Percentiles rank a stretch among this genome's conserved stretches.
phyloP scores from a whole-genome alignment of 1,284 basidiomycete genomes.

The Wallemia hederae region DNA sequence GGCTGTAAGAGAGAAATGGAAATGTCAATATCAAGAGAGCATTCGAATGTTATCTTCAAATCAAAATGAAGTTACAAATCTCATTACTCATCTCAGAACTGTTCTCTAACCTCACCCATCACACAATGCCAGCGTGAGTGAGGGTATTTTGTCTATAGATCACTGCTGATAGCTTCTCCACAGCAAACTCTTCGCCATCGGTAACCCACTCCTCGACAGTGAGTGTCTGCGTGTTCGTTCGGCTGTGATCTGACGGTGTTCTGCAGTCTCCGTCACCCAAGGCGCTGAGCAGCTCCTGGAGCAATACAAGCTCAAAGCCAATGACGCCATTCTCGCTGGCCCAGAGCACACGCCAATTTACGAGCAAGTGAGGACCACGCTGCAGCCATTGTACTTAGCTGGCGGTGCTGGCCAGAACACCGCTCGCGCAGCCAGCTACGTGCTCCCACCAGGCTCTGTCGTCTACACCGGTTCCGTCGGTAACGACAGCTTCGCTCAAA shows the following conservation, averaged over 20 bases:
- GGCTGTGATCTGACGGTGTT: background rate
- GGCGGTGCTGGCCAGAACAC: conserved; percentile 93
- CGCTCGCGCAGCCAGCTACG: conserved; percentile 84
- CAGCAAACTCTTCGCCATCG: background rate
- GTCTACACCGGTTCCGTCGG: conserved; percentile 90
- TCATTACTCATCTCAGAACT: background rate
- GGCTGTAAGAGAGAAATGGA: no score
- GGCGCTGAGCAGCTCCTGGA: conserved; percentile 55
- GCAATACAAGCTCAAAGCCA: conserved; percentile 76
- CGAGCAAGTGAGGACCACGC: conserved; percentile 11
- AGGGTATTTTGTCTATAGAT: no score
- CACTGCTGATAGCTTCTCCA: no score
- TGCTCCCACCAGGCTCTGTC: conserved; percentile 63
- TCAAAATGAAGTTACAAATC: background rate
- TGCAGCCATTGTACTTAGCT: conserved; percentile 46
- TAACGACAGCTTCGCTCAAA: conserved; percentile 62
- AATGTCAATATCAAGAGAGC: background rate
- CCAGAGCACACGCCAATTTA: conserved; percentile 63
- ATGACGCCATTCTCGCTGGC: conserved; percentile 87
- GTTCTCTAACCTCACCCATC: background rate
- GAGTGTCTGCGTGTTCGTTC: background rate
- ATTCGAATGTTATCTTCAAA: background rate
- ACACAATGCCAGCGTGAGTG: background rate
- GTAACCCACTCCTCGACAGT: background rate
- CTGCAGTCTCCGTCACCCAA: conserved; percentile 21